Percentiles rank a stretch among this genome's conserved stretches.
phyloP scores from a whole-genome alignment of 2,329 filamentous ascomycete genomes.

The Scedosporium boydii region DNA sequence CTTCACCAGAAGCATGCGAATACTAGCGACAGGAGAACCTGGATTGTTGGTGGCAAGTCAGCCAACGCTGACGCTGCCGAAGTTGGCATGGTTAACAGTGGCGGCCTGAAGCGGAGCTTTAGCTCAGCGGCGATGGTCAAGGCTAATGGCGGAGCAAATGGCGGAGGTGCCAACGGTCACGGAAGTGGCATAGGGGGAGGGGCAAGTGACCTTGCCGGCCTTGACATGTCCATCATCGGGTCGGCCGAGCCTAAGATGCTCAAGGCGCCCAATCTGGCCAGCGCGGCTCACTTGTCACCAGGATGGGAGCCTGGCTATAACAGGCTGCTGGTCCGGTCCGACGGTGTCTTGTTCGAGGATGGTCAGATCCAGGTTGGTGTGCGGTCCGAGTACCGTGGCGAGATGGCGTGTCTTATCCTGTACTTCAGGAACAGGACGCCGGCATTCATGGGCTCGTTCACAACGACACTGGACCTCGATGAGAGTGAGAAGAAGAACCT shows the following conservation, averaged over 20 bases:
- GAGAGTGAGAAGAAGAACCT: slow-evolving; percentile 54
- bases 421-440: slow-evolving; percentile 95
- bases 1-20: slow-evolving; percentile 90
- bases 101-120: slow-evolving; percentile 78
- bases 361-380: slow-evolving; percentile 87
- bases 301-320: slow-evolving; percentile 92
- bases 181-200: slow-evolving; percentile 23
- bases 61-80: slow-evolving; percentile 77
- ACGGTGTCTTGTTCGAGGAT: slow-evolving; percentile 92
- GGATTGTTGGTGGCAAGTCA: slow-evolving; percentile 95
- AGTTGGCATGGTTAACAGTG: slow-evolving; percentile 69
- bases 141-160: slow-evolving; percentile 26
- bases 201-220: slow-evolving; percentile 62
- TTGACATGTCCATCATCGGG: slow-evolving; percentile 63
- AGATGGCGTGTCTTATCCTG: slow-evolving; percentile 88
- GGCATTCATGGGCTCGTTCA: slow-evolving; percentile 78
- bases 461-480: slow-evolving; percentile 83
- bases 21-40: slow-evolving; percentile 90
- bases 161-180: slow-evolving; percentile 41
- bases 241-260: slow-evolving; percentile 46
- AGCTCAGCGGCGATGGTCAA: slow-evolving; percentile 47
- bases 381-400: slow-evolving; percentile 88
- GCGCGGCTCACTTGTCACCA: slow-evolving; percentile 83
- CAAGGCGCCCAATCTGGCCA: slow-evolving; percentile 76
- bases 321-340: slow-evolving; percentile 64